These are phyloP conservation scores for Chytriomyces hyalinus DNA, from an alignment of 192 early-diverging fungal genomes.

Conservation along the genomic window DNA sequence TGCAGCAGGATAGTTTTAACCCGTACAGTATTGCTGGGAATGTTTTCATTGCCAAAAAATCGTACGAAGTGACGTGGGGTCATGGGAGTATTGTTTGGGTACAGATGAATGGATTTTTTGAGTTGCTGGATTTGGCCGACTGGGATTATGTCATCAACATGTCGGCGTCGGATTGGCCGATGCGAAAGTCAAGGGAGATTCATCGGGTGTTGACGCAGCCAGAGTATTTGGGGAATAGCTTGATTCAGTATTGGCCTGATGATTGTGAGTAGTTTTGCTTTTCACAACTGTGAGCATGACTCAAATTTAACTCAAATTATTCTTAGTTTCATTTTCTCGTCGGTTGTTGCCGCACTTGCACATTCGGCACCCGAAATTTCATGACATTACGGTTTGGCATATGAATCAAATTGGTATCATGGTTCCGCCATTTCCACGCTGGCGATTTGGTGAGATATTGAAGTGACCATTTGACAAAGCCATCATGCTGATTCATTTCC, in stretches of 20 bases:
- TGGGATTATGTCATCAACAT: conserved; percentile 62
- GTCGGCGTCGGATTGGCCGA: conserved; percentile 49
- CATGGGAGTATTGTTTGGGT: conserved; percentile 50
- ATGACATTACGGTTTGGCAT: conserved; percentile 14
- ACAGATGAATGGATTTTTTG: conserved; percentile 55
- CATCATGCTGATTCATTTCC: no score
- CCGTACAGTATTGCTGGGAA: conserved; percentile 26
- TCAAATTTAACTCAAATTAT: not conserved
- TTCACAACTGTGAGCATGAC: not conserved
- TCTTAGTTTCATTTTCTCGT: not conserved
- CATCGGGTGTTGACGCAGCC: conserved; percentile 31
- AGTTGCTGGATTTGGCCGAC: conserved; percentile 57
- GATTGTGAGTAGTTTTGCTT: conserved; percentile 30
- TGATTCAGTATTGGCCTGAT: conserved; percentile 50
- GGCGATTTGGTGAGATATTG: conserved; percentile 25
- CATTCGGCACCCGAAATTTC: not conserved
- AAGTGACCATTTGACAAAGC: no score
- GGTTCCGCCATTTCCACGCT: conserved; percentile 41
- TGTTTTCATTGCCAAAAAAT: conserved; percentile 42
- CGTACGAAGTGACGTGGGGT: conserved; percentile 50
- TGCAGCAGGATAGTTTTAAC: not conserved
- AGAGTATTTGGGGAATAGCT: conserved; percentile 33
- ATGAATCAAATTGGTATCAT: conserved; percentile 33
- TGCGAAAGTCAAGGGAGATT: conserved; percentile 45
- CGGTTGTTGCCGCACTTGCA: conserved; percentile 9